phyloP scores from a whole-genome alignment of 73 alveolate species.

The Paramecium bursaria region DNA sequence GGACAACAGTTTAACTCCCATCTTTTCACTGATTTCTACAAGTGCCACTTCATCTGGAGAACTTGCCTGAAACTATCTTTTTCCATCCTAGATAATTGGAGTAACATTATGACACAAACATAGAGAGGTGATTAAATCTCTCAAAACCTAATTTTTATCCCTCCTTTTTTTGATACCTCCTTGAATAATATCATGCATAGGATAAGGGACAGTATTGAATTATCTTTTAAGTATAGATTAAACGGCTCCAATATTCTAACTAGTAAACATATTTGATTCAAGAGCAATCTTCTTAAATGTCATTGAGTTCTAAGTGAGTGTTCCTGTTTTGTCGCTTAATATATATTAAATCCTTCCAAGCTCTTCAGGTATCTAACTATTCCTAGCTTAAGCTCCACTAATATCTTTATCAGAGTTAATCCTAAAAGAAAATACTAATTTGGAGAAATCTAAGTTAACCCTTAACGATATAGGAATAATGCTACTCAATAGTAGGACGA shows the following conservation, averaged over 20 bases:
- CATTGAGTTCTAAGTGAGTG: constrained; percentile 97
- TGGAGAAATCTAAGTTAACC: constrained; percentile 94
- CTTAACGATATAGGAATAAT: constrained; percentile 95
- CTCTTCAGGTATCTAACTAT: constrained; percentile 96
- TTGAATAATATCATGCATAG: constrained; percentile 18
- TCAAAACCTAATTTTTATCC: constrained; percentile 60
- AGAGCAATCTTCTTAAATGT: constrained; percentile 88
- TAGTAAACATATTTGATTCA: constrained; percentile 82
- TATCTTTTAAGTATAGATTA: constrained; percentile 23
- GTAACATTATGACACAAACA: constrained; percentile 88
- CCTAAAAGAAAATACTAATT: constrained; percentile 81
- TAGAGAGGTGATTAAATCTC: constrained; percentile 75
- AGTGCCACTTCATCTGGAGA: constrained; percentile 97
- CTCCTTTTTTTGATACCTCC: constrained; percentile 68
- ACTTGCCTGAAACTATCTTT: constrained; percentile 85
- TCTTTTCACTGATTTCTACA: constrained; percentile 87
- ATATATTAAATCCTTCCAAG: constrained; percentile 93
- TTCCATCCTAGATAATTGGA: constrained; percentile 78
- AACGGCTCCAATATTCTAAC: constrained; percentile 55
- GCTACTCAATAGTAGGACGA: constrained; percentile 83
- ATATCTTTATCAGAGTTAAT: constrained; percentile 84
- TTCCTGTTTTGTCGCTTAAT: constrained; percentile 98
- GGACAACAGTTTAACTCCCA: constrained; percentile 76
- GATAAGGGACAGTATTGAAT: constrained; percentile 50
- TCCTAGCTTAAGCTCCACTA: constrained; percentile 91